phyloP scores from a whole-genome alignment of 2,329 filamentous ascomycete species.

The Albophoma yamanashiensis region DNA sequence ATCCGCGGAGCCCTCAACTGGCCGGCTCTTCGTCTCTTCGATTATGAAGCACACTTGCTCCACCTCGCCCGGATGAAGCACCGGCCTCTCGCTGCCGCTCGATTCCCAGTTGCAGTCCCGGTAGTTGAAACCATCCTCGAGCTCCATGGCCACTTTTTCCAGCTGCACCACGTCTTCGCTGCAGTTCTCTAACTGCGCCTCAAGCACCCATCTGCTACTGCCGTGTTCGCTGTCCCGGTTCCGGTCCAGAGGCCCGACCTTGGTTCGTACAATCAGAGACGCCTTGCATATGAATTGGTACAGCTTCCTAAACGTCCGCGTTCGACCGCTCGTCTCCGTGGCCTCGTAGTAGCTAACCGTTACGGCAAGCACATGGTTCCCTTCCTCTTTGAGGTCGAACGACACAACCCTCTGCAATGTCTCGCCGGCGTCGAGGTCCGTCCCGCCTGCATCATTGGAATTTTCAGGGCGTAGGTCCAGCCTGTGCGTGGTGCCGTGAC shows the following conservation, averaged over 20 bases:
- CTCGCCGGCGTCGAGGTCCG: conserved; percentile 47
- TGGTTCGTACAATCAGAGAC: conserved; percentile 82
- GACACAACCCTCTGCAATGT: conserved; percentile 73
- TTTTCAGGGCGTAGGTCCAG: conserved; percentile 44
- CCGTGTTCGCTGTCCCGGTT: conserved; percentile 13
- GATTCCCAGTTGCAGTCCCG: conserved; percentile 47
- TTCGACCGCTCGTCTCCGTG: conserved; percentile 55
- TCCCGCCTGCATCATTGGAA: conserved; percentile 9
- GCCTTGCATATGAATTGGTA: conserved; percentile 95
- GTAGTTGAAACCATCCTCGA: conserved; percentile 38
- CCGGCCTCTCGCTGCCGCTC: conserved; percentile 33
- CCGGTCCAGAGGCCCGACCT: conserved; percentile 54
- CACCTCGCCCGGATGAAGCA: conserved; percentile 51
- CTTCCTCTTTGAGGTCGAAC: conserved; percentile 88
- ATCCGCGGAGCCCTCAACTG: conserved; percentile 28
- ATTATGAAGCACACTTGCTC: conserved; percentile 57
- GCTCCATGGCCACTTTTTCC: conserved; percentile 50
- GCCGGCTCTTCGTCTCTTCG: conserved; percentile 26
- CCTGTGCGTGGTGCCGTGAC: conserved; percentile 44
- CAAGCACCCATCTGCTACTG: conserved; percentile 57
- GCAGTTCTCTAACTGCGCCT: conserved; percentile 93
- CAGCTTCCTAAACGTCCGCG: conserved; percentile 83
- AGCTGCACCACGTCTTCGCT: conserved; percentile 74
- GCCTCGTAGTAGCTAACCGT: conserved; percentile 93
- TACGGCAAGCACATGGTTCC: conserved; percentile 84